These are phyloP conservation scores for Halenospora varia DNA, from an alignment of 495 filamentous ascomycete species.

Conservation along the genomic window DNA sequence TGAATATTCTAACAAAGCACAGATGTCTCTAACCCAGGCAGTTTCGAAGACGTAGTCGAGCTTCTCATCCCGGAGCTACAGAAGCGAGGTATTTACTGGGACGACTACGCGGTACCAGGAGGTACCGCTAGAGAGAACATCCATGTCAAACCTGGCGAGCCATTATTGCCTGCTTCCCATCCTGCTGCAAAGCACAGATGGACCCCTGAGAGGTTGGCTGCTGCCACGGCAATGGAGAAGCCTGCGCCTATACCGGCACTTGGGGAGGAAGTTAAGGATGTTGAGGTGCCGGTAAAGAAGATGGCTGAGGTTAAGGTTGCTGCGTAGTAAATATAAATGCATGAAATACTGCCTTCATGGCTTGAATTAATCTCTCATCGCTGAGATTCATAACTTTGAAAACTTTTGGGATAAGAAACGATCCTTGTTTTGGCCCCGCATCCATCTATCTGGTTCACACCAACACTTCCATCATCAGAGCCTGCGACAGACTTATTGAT, in stretches of 20 bases:
- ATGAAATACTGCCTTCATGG: too few relatives aligned
- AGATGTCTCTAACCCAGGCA: constrained; percentile 35
- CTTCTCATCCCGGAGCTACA: constrained; percentile 56
- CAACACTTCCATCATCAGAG: too few relatives aligned
- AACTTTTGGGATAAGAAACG: too few relatives aligned
- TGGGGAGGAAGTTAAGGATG: too few relatives aligned
- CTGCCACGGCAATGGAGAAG: not conserved
- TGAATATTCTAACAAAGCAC: constrained; percentile 4
- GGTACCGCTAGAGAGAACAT: constrained; percentile 50
- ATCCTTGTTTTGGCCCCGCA: too few relatives aligned
- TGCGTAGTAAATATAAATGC: too few relatives aligned
- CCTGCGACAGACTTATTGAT: too few relatives aligned
- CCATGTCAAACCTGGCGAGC: constrained; percentile 26
- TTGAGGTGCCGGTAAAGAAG: too few relatives aligned
- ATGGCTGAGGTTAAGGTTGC: too few relatives aligned
- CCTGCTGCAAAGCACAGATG: constrained; percentile 32
- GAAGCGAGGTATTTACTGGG: constrained; percentile 48
- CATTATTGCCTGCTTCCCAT: constrained; percentile 27
- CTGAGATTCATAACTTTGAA: too few relatives aligned
- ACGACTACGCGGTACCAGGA: constrained; percentile 41
- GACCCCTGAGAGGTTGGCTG: constrained; percentile 11
- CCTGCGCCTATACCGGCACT: not conserved
- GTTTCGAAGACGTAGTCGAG: constrained; percentile 57
- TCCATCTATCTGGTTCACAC: too few relatives aligned
- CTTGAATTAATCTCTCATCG: too few relatives aligned